A percentile compares a stretch with the other conserved stretches of the same genome.
Evolutionary conservation across 768 basidiomycete genomes (phyloP).

Genomic region (Tulasnella sp.): DNA sequence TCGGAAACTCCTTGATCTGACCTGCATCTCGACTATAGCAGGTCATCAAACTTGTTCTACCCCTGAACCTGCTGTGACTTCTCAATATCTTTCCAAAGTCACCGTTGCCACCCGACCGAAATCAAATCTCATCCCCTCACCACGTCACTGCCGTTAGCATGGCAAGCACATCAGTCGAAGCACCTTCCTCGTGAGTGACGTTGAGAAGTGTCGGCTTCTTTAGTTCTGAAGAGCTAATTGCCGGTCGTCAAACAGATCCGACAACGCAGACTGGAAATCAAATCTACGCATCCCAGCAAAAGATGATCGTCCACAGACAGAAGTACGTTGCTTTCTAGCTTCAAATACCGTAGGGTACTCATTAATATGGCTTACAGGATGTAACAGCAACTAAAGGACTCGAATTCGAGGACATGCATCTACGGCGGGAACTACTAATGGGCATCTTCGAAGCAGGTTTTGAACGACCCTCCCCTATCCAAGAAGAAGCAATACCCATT

Average conservation of each 20-base stretch:
- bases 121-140: neutral
- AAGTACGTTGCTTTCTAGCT: conserved; percentile 30
- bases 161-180: neutral
- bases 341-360: no score
- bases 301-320: conserved; percentile 89
- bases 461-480: conserved; percentile 93
- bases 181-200: neutral
- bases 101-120: neutral
- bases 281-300: conserved; percentile 77
- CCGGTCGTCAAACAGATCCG: neutral
- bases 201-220: neutral
- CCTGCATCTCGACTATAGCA: no score
- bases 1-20: no score
- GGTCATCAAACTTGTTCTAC: neutral
- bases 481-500: conserved; percentile 96
- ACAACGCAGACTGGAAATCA: conserved; percentile 46
- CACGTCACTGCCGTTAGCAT: neutral
- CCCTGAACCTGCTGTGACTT: neutral
- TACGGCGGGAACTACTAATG: conserved; percentile 94
- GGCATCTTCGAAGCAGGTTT: conserved; percentile 98
- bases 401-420: conserved; percentile 91
- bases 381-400: conserved; percentile 86
- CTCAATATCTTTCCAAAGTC: neutral
- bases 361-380: no score
- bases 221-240: neutral